Evolutionary conservation across 495 filamentous ascomycete species (phyloP).

Genomic region (Acidiella bohemica): DNA sequence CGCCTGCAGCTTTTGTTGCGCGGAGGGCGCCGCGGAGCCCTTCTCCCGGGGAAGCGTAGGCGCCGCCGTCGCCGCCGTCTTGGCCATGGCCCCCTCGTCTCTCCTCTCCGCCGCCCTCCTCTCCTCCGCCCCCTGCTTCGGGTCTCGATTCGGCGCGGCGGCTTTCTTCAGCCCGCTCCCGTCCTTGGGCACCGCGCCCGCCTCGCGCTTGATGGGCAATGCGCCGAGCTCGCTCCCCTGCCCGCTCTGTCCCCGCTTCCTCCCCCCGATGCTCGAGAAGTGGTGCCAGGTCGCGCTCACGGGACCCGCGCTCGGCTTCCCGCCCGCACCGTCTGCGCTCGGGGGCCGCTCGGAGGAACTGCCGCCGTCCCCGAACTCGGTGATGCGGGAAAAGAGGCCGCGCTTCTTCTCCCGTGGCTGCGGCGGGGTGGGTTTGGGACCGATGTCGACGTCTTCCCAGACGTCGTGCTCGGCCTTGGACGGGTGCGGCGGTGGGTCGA

Average conservation of each 20-base stretch:
- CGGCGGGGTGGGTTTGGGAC: conserved; percentile 52
- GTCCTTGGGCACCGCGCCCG: no score
- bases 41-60: no score
- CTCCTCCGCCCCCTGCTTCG: no score
- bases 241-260: conserved; percentile 24
- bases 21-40: no score
- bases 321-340: conserved; percentile 1
- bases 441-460: conserved; percentile 85
- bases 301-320: neutral
- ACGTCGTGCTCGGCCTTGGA: conserved; percentile 4
- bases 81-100: no score
- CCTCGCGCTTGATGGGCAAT: conserved; percentile 21
- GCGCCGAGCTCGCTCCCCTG: conserved; percentile 24
- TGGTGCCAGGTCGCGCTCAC: conserved; percentile 15
- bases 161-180: no score
- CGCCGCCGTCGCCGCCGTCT: no score
- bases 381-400: conserved; percentile 72
- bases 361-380: conserved; percentile 37
- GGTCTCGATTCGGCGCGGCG: no score
- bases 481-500: neutral
- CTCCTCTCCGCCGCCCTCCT: no score
- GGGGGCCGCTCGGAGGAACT: conserved; percentile 13
- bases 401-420: conserved; percentile 46
- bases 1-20: no score
- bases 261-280: conserved; percentile 20